phyloP scores from a whole-genome alignment of 2,329 filamentous ascomycete species.

The Scedosporium dehoogii region DNA sequence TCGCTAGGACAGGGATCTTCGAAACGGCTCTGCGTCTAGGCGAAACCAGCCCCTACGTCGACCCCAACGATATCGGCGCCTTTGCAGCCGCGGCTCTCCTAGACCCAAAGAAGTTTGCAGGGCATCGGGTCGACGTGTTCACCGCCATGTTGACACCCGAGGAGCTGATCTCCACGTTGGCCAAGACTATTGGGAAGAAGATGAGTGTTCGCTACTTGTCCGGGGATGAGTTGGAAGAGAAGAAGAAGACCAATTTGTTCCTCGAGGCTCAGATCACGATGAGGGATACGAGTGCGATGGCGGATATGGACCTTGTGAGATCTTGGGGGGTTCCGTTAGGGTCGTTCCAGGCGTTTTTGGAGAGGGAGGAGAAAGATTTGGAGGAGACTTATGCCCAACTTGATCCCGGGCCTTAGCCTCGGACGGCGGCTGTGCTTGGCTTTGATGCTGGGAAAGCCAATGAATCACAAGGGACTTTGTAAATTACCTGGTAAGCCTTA shows the following conservation, averaged over 20 bases:
- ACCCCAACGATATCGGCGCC: constrained; percentile 42
- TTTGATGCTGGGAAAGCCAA: too few species aligned
- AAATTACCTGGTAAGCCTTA: too few species aligned
- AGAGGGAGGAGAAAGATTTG: constrained; percentile 24
- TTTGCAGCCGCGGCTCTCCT: constrained; percentile 33
- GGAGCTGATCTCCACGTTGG: constrained; percentile 25
- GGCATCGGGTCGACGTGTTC: constrained; percentile 27
- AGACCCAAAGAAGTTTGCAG: constrained; percentile 28
- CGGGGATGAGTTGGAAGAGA: constrained; percentile 27
- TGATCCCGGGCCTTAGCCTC: background rate
- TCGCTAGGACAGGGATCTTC: constrained; percentile 27
- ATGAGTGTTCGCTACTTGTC: constrained; percentile 27
- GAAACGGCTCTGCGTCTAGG: constrained; percentile 23
- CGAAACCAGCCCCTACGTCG: constrained; percentile 34
- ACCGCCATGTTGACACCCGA: constrained; percentile 27
- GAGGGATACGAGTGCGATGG: constrained; percentile 23
- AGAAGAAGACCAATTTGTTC: constrained; percentile 25
- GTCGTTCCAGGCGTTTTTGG: constrained; percentile 33
- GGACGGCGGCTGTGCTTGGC: too few species aligned
- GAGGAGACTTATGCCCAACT: constrained; percentile 17
- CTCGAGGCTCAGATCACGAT: constrained; percentile 26
- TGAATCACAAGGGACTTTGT: too few species aligned
- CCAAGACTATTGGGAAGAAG: constrained; percentile 20
- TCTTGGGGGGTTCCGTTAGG: constrained; percentile 29
- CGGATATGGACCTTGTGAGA: constrained; percentile 24